Percentiles rank a stretch among this genome's conserved stretches.
Evolutionary conservation across 2,329 filamentous ascomycete genomes (phyloP).

Genomic region (Cadophora sp.): DNA sequence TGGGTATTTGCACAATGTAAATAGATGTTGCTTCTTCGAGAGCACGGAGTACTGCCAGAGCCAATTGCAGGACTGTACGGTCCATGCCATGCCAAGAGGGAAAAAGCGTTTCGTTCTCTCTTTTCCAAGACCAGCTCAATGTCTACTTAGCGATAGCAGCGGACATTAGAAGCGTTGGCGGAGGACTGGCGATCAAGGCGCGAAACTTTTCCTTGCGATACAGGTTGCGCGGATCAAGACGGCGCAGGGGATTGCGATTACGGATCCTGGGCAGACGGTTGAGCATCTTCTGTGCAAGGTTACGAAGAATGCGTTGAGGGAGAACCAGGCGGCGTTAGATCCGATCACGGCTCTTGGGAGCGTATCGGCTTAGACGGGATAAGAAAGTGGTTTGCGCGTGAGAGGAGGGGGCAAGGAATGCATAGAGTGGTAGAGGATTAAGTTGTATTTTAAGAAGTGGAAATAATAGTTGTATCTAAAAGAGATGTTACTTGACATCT

Average conservation of each 20-base stretch:
- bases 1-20: too few species aligned
- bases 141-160: slow-evolving; percentile 66
- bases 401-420: not conserved
- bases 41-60: too few species aligned
- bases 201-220: slow-evolving; percentile 67
- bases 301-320: slow-evolving; percentile 54
- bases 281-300: slow-evolving; percentile 65
- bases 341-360: slow-evolving; percentile 52
- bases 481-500: not conserved
- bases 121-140: slow-evolving; percentile 60
- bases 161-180: slow-evolving; percentile 60
- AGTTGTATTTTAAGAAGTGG: not conserved
- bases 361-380: slow-evolving; percentile 23
- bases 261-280: slow-evolving; percentile 58
- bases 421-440: not conserved
- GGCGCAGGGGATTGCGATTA: slow-evolving; percentile 61
- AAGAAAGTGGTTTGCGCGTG: not conserved
- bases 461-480: slow-evolving; percentile 1
- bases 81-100: too few species aligned
- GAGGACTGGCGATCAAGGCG: slow-evolving; percentile 62
- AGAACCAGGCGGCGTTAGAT: slow-evolving; percentile 53
- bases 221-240: slow-evolving; percentile 65
- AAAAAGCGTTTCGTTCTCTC: too few species aligned
- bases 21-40: too few species aligned
- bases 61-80: too few species aligned